Evolutionary conservation across 495 filamentous ascomycete species (phyloP), one percentile per base, ranked within the genome.

Genomic region (Aspergillus olivimuriae): DNA sequence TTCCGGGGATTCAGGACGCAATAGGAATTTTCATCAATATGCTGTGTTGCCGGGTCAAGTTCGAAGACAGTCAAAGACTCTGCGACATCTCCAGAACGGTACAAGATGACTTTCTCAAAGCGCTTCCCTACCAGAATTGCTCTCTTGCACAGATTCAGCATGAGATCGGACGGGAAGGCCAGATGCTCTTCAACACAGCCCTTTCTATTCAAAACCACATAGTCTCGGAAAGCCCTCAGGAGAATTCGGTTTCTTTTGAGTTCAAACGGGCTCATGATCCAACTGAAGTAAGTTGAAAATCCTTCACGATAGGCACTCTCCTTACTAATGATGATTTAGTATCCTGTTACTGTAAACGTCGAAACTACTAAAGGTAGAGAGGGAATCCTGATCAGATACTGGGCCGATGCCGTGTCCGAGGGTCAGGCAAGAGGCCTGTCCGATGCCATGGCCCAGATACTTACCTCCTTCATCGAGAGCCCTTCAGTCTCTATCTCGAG

Each of bases 11-110:
- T 22, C 68, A 75, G 24, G 64, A 76, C 34, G 71, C 73, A 39
- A 69, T 75, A 19, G 75, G 75, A 2, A 69, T 74, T 10, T 77
- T 78, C 46, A 76, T 78, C 49, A 76, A 75, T 47, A 78, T 77
- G 68, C 58, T 78, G 14, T 73, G 74, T 42, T 79, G 75, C 51
- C 63, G 73, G 26, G 67, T 73, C 17, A 48, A 58, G n/a, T 68
- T 74, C 41, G 50, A 48, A 5, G 9, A 48, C 2, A 46, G 47
- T 1, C 56, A 66, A 15, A 58, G 56, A 9, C 48, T 78, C 3
- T 53, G 59, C 0, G 67, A 70, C 15, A 47, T 78, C 17, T 64
- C 72, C 4, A 61, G 58, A 24, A 57, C 44, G 2, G 63, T 76
- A 3, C 76, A 81, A 33, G 61, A 64, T 9, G 70, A 76, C 26